Conservation (phyloP, 176 grass and related monocot genomes). For the Otatea glauca region DNA sequence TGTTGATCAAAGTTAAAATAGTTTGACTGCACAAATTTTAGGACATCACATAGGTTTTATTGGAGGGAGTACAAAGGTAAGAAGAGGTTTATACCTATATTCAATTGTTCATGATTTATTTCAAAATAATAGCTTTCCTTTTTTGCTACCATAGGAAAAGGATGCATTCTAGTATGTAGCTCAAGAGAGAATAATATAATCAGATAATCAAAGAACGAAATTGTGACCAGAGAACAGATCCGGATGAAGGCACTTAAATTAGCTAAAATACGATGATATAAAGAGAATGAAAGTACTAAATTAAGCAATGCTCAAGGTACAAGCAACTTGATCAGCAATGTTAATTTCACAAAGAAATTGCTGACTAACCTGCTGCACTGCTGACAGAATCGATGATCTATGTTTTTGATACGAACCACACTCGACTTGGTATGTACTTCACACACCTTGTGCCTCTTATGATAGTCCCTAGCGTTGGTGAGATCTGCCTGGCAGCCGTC, state of each 20-base stretch:
- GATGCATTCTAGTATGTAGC: background rate
- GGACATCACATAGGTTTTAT: background rate
- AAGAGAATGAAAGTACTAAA: constrained; percentile 7
- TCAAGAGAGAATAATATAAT: background rate
- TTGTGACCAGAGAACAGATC: background rate
- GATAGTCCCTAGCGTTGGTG: constrained; percentile 65
- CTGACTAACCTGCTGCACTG: constrained; percentile 83
- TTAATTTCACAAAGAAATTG: constrained; percentile 40
- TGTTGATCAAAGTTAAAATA: background rate
- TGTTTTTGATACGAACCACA: constrained; percentile 45
- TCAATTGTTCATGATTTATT: background rate
- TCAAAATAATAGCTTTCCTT: constrained; percentile 4
- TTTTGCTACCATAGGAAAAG: constrained; percentile 1
- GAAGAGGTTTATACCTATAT: background rate
- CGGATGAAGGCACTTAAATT: constrained; percentile 30
- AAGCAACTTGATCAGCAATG: background rate
- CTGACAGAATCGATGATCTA: constrained; percentile 82
- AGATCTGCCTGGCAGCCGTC: constrained; percentile 64
- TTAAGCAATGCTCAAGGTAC: constrained; percentile 24
- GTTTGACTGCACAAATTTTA: background rate
- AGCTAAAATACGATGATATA: background rate
- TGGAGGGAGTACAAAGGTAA: background rate
- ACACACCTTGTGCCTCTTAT: constrained; percentile 85
- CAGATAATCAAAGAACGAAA: background rate
- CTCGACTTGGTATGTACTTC: constrained; percentile 67